Conservation (phyloP, 441 rosid species). For the Populus hybrid region DNA sequence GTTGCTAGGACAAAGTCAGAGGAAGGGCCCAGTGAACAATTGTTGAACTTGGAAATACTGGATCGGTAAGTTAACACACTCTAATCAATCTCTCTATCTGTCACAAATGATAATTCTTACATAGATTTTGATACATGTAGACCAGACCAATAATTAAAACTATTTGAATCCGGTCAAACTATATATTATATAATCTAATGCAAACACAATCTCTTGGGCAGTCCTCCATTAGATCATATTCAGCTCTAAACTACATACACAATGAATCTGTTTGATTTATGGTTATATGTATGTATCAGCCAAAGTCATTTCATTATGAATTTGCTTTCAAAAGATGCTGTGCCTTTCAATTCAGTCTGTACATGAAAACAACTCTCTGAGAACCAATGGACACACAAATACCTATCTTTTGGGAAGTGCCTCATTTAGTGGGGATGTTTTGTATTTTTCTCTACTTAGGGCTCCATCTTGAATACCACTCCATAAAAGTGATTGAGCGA, state of each 20-base stretch:
- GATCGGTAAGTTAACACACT: constrained; percentile 50
- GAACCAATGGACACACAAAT: neutral
- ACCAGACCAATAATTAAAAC: neutral
- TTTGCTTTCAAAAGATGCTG: neutral
- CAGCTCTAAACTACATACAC: no score
- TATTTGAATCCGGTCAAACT: neutral
- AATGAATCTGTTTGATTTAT: no score
- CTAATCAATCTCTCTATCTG: neutral
- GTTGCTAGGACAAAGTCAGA: constrained; percentile 68
- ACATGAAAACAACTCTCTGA: neutral
- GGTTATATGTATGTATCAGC: no score
- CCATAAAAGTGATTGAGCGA: no score
- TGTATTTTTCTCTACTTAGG: neutral
- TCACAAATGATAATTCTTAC: neutral
- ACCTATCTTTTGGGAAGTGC: neutral
- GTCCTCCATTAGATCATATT: no score
- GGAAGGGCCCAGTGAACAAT: constrained; percentile 59
- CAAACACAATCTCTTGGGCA: no score
- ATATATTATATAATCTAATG: no score
- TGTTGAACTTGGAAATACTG: constrained; percentile 56
- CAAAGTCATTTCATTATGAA: no score
- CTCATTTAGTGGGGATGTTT: neutral
- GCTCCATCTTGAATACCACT: neutral
- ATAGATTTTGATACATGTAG: neutral
- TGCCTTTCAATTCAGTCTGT: neutral